phyloP scores from a whole-genome alignment of 306 rosid species.

The Castanea sativa region DNA sequence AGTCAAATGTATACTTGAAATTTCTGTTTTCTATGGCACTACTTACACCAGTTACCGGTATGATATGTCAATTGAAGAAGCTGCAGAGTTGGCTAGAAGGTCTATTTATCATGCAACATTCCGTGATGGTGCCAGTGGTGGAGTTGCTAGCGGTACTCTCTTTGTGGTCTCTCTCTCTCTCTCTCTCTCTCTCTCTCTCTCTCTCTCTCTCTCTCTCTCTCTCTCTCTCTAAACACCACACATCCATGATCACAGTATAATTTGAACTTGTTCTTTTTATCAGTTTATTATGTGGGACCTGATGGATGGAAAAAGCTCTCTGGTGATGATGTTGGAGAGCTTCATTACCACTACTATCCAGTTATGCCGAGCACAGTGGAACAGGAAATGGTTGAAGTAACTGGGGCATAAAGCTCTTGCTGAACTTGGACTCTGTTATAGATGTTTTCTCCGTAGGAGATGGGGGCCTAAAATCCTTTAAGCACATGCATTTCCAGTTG shows the following conservation, averaged over 20 bases:
- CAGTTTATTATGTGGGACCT: constrained; percentile 85
- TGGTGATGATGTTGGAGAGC: constrained; percentile 94
- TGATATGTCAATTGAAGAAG: constrained; percentile 82
- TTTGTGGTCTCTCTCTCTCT: neutral
- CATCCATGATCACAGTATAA: neutral
- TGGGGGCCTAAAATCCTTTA: neutral
- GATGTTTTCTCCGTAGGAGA: neutral
- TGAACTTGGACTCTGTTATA: constrained; percentile 12
- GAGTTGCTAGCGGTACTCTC: constrained; percentile 87
- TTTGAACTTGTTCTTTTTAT: constrained; percentile 1
- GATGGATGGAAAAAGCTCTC: constrained; percentile 87
- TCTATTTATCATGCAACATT: constrained; percentile 96
- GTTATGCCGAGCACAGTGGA: constrained; percentile 70
- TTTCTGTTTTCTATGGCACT: neutral
- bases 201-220: neutral
- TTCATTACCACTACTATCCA: constrained; percentile 74
- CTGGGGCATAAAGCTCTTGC: constrained; percentile 40
- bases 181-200: no score
- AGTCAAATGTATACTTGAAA: neutral
- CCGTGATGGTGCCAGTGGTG: constrained; percentile 99
- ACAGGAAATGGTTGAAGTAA: constrained; percentile 91
- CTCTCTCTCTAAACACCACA: no score
- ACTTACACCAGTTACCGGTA: constrained; percentile 52
- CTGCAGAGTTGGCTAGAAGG: constrained; percentile 84
- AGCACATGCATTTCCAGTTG: neutral